Evolutionary conservation across 2,329 filamentous ascomycete species (phyloP).

Genomic region (Penicillium occitanis): DNA sequence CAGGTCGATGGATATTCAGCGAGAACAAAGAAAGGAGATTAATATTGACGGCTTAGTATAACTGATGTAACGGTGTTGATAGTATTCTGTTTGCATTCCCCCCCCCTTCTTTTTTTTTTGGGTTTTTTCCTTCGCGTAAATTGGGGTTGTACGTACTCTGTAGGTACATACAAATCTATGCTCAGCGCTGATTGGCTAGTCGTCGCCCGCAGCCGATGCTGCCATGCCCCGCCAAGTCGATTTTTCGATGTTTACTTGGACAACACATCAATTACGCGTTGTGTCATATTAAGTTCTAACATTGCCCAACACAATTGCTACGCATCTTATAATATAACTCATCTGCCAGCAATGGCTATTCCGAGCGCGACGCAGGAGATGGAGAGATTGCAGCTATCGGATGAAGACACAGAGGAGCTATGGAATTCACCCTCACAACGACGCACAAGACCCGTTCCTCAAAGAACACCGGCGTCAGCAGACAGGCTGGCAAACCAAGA

Average conservation of each 20-base stretch:
- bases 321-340: not conserved
- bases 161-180: not conserved
- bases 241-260: not conserved
- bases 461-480: conserved; percentile 24
- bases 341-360: conserved; percentile 30
- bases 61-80: not conserved
- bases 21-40: not conserved
- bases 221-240: conserved; percentile 3
- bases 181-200: conserved; percentile 1
- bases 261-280: not conserved
- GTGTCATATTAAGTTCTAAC: not conserved
- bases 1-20: not conserved
- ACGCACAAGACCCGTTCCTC: conserved; percentile 35
- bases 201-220: not conserved
- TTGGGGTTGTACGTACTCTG: too few species aligned
- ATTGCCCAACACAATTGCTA: not conserved
- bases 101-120: not conserved
- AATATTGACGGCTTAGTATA: not conserved
- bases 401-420: conserved; percentile 57
- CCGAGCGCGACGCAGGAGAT: conserved; percentile 49
- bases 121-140: not conserved
- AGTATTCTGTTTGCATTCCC: not conserved
- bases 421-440: conserved; percentile 58
- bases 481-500: conserved; percentile 39
- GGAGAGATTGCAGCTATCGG: conserved; percentile 53